Evolutionary conservation across 352 stramenopile genomes (phyloP), one percentile per base, ranked within the genome.

Genomic region (Halophytophthora polymorphica): DNA sequence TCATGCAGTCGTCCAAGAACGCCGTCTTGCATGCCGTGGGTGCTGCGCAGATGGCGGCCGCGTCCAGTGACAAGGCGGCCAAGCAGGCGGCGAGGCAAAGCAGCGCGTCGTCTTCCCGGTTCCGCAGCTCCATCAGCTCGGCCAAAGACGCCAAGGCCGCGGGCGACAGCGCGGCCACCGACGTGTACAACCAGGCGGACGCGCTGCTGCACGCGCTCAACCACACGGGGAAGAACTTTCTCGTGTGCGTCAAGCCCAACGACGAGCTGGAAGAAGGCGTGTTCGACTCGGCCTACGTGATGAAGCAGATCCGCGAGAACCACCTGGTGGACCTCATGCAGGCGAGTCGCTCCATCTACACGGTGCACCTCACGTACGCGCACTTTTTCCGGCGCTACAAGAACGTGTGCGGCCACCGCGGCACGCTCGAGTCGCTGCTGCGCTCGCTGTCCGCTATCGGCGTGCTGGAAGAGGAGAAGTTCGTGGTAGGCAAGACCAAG

Each of bases 1-100:
- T 93, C 40, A 88, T 93, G 73, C 80, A 91, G 21, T 91, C 80
- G 13, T 93, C 83, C 18, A 90, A 81, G 44, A 93, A 93, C 58
- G 67, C 65, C 6, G 77, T 90, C 19, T 61, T 90, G 12, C 77
- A 81, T 47, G 80, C 80, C 23, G 77, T 90, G 12, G 80, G 80
- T 0, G 73, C 75, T 1, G 72, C 80, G 25, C 80, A 90, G 48
- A 74, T 88, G 41, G 70, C 80, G 39, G 66, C 75, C 21, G 73
- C 72, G 12, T 79, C 73, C 2, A 83, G 56, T 45, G 72, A 79
- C 29, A 83, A 73, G 38, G 64, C 61, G 25, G 61, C 66, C 10
- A 83, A 82, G 34, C 58, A 66, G 45, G 53, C 54, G 19, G 53
- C 49, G 23, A 54, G 53, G 10, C 58, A 60, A 56, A 47, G 49